Evolutionary conservation across 164 flowering plant genomes (phyloP).

Genomic region (Echeveria elegans): DNA sequence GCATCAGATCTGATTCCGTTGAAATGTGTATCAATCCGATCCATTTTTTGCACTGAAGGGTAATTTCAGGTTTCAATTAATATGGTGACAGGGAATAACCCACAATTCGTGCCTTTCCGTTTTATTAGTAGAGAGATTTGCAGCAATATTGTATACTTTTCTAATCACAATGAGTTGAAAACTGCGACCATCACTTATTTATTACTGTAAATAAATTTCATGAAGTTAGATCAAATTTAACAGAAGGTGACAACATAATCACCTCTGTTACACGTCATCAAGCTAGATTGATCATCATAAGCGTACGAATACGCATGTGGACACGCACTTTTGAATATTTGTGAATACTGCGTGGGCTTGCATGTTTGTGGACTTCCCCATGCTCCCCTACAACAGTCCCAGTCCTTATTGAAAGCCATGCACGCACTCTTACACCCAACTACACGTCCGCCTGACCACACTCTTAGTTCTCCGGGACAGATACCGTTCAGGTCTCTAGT

Average conservation of each 20-base stretch:
- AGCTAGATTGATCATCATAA: conserved; percentile 31
- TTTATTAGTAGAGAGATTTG: too few species aligned
- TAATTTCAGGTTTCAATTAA: too few species aligned
- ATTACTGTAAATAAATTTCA: neutral
- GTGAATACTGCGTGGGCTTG: conserved; percentile 29
- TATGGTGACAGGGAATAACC: too few species aligned
- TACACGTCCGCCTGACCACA: conserved; percentile 15
- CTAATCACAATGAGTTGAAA: too few species aligned
- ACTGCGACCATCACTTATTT: neutral
- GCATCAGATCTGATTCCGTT: too few species aligned
- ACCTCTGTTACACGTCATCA: conserved; percentile 14
- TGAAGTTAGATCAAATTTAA: neutral
- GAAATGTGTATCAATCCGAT: too few species aligned
- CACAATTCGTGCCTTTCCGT: too few species aligned
- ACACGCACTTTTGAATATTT: conserved; percentile 25
- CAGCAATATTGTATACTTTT: too few species aligned
- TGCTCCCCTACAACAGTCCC: conserved; percentile 34
- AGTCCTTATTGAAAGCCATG: conserved; percentile 20
- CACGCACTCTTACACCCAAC: conserved; percentile 48
- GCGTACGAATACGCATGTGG: conserved; percentile 40
- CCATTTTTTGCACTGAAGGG: too few species aligned
- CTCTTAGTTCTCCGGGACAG: conserved; percentile 31
- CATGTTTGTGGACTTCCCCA: conserved; percentile 25
- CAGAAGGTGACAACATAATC: conserved; percentile 9
- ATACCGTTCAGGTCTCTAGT: conserved; percentile 18